phyloP scores from a whole-genome alignment of 352 stramenopile genomes.

The Phytophthora ohioensis region DNA sequence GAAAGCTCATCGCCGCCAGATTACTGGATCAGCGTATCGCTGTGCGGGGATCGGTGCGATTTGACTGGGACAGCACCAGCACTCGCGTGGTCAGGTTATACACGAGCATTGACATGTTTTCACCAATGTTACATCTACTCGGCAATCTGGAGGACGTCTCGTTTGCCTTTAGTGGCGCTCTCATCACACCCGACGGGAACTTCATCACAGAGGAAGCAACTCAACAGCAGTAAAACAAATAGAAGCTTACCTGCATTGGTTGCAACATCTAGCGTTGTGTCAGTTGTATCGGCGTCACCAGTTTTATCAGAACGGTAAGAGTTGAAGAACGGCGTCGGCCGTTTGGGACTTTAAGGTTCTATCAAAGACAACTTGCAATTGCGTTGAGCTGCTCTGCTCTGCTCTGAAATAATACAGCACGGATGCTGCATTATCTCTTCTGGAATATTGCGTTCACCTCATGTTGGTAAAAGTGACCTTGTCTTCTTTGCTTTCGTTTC shows the following conservation, averaged over 20 bases:
- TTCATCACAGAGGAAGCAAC: neutral
- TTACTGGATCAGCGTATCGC: neutral
- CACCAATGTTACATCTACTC: constrained; percentile 6
- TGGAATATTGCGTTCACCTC: constrained; percentile 63
- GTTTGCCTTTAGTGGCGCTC: neutral
- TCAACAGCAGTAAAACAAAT: neutral
- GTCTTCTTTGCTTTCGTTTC: constrained; percentile 26
- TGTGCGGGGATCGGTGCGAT: constrained; percentile 3
- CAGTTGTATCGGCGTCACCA: too few relatives aligned
- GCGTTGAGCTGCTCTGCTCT: too few relatives aligned
- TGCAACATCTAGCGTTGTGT: too few relatives aligned
- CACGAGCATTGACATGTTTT: neutral
- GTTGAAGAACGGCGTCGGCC: too few relatives aligned
- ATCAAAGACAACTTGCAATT: too few relatives aligned
- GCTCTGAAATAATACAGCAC: neutral
- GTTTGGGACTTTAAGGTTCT: too few relatives aligned
- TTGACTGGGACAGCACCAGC: constrained; percentile 6
- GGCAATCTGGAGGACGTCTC: constrained; percentile 9
- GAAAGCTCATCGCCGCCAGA: neutral
- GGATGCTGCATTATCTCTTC: constrained; percentile 33
- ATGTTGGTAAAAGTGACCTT: constrained; percentile 67
- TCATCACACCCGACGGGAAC: constrained; percentile 1
- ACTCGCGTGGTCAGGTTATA: neutral
- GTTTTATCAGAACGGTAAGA: too few relatives aligned
- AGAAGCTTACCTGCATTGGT: too few relatives aligned